These are phyloP conservation scores for Withania somnifera DNA, from an alignment of 305 asterid species.

Conservation along the genomic window DNA sequence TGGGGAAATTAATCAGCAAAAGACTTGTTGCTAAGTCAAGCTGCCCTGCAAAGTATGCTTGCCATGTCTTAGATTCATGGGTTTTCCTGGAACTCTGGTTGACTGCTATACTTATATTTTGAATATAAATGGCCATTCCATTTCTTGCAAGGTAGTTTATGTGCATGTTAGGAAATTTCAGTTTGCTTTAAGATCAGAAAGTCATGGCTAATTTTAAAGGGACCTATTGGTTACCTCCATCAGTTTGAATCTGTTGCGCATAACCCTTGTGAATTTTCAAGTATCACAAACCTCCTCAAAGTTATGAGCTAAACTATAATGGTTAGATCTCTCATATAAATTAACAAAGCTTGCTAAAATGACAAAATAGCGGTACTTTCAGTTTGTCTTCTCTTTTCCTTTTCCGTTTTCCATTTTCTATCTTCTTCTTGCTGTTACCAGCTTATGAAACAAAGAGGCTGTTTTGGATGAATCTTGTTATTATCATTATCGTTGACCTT, in stretches of 20 bases:
- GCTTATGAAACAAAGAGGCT: background rate
- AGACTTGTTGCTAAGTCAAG: constrained; percentile 94
- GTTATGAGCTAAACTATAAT: background rate
- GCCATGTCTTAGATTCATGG: background rate
- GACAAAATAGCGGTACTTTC: background rate
- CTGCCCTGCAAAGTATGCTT: constrained; percentile 82
- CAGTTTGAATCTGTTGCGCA: background rate
- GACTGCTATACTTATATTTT: background rate
- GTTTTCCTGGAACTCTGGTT: background rate
- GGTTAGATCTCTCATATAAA: background rate
- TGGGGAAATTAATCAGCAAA: constrained; percentile 63
- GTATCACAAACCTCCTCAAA: background rate
- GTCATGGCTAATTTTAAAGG: background rate
- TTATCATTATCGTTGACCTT: background rate
- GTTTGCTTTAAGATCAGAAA: background rate
- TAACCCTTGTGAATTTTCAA: background rate
- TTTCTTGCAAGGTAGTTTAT: background rate
- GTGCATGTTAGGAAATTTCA: background rate
- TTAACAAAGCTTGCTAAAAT: background rate
- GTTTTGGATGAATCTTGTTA: background rate
- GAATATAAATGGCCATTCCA: background rate
- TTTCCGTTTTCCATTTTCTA: background rate
- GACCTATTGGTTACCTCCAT: background rate
- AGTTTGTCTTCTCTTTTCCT: background rate
- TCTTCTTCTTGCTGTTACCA: background rate